Conservation (phyloP, 805 yeast genomes). For the Vanderwaltozyma yarrowii region DNA sequence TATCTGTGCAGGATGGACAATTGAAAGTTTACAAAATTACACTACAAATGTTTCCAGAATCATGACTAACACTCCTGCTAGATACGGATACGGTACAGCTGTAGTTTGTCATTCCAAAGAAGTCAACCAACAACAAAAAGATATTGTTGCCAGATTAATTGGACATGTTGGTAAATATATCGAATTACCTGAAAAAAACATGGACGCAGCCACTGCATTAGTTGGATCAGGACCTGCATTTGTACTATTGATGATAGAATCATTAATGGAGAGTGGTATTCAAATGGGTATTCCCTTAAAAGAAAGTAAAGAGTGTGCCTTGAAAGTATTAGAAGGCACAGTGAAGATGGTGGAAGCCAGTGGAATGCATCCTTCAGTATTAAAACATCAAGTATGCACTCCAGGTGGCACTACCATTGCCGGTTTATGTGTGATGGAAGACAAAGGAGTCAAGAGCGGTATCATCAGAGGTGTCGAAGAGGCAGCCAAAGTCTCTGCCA, state of each 20-base stretch:
- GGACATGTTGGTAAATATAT: conserved; percentile 53
- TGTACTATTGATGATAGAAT: conserved; percentile 78
- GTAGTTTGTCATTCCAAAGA: conserved; percentile 64
- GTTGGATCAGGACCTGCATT: conserved; percentile 98
- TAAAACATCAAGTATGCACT: conserved; percentile 83
- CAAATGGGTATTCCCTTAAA: conserved; percentile 87
- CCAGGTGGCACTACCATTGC: conserved; percentile 99
- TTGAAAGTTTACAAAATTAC: conserved; percentile 48
- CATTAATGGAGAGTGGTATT: conserved; percentile 88
- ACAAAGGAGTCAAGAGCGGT: conserved; percentile 76
- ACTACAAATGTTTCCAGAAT: conserved; percentile 64
- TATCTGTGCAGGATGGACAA: conserved; percentile 87
- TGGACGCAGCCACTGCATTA: conserved; percentile 93
- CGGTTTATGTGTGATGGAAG: conserved; percentile 88
- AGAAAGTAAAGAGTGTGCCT: conserved; percentile 76
- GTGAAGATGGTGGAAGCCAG: conserved; percentile 79
- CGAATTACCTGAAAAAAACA: conserved; percentile 75
- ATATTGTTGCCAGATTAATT: conserved; percentile 34
- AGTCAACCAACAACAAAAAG: conserved; percentile 34
- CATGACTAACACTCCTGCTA: conserved; percentile 98
- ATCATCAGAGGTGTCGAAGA: conserved; percentile 84
- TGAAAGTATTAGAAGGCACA: conserved; percentile 90
- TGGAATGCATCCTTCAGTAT: conserved; percentile 78
- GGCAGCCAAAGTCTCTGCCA: conserved; percentile 72
- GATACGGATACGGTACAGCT: conserved; percentile 88